These are phyloP conservation scores for Candida boidinii DNA, from an alignment of 805 yeast genomes.

Conservation along the genomic window DNA sequence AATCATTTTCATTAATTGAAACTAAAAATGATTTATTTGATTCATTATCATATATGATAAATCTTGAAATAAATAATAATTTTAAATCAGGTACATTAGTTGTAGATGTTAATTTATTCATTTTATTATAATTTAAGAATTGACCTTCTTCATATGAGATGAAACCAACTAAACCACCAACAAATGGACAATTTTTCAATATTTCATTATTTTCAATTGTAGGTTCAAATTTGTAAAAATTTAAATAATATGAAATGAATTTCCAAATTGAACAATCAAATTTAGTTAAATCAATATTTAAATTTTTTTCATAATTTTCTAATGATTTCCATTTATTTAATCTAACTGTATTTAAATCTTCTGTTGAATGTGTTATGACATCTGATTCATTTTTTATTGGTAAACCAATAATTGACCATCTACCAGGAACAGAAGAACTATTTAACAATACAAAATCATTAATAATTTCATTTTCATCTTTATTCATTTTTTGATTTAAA, in stretches of 20 bases:
- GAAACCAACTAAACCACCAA: slow-evolving; percentile 88
- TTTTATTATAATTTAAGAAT: slow-evolving; percentile 24
- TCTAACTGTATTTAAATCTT: slow-evolving; percentile 19
- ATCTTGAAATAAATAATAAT: slow-evolving; percentile 60
- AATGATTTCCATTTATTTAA: slow-evolving; percentile 20
- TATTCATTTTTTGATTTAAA: no score
- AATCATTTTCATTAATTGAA: slow-evolving; percentile 36
- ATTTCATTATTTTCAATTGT: slow-evolving; percentile 18
- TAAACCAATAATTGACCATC: slow-evolving; percentile 80
- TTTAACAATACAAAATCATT: slow-evolving; percentile 55
- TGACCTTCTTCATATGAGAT: slow-evolving; percentile 85
- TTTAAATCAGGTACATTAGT: slow-evolving; percentile 61
- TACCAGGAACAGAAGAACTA: slow-evolving; percentile 79
- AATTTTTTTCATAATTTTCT: background rate
- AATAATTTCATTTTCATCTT: slow-evolving; percentile 11
- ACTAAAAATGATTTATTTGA: slow-evolving; percentile 40
- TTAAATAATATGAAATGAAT: slow-evolving; percentile 41
- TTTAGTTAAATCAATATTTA: slow-evolving; percentile 5
- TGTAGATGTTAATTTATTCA: slow-evolving; percentile 31
- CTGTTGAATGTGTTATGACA: slow-evolving; percentile 56
- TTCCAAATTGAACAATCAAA: slow-evolving; percentile 57
- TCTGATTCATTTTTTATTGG: slow-evolving; percentile 38
- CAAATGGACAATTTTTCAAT: slow-evolving; percentile 53
- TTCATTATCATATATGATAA: slow-evolving; percentile 45
- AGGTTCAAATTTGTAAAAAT: slow-evolving; percentile 22